Evolutionary conservation across 768 basidiomycete species (phyloP), one percentile per base, ranked within the genome.

Genomic region (Phaffia tasmanica): DNA sequence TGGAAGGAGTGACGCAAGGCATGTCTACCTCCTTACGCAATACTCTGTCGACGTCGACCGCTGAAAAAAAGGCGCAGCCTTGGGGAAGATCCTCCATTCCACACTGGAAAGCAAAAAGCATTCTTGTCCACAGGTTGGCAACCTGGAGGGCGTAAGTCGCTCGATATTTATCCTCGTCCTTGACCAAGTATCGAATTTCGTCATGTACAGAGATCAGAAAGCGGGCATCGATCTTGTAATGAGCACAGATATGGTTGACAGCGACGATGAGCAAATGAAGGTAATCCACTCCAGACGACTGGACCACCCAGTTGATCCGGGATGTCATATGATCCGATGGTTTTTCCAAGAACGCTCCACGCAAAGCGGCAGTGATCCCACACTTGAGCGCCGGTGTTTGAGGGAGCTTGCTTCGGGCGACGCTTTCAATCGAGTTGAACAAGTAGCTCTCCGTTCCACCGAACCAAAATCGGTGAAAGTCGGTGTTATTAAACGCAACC

Each of bases 291-390:
- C 94, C 95, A 0, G 92, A 95, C 3, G 93, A 97, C 73, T 98
- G 95, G 7, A 98, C 95, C 58, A 93, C 95, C 95, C 95, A 98
- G 74, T 99, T 99, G 79, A 98, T 93, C 53, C 95, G 84, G 7
- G 91, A 95, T 0, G 95, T 87, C 82, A 98, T 86, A 75, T 89
- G 98, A 46, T 83, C 83, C 8, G 47, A 56, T 29, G 55, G 23
- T 23, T 55, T 42, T 14, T 57, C 48, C 1, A 99, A 82, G 73
- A 89, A 86, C 69, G 87, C 85, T 77, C 89, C 93, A 32, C 87
- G 86, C n/a, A 99, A 80, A 0, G 94, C 94, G 59, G 87, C 83
- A 0, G 95, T 98, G 53, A 99, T 84, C 19, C 91, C 90, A 72
- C 94, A 98, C 1, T 88, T 90, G 23, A 99, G 81, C 0, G 92